Base-by-base conservation (phyloP, 2,329 filamentous ascomycete genomes). In the Pseudogymnoascus sp. region DNA sequence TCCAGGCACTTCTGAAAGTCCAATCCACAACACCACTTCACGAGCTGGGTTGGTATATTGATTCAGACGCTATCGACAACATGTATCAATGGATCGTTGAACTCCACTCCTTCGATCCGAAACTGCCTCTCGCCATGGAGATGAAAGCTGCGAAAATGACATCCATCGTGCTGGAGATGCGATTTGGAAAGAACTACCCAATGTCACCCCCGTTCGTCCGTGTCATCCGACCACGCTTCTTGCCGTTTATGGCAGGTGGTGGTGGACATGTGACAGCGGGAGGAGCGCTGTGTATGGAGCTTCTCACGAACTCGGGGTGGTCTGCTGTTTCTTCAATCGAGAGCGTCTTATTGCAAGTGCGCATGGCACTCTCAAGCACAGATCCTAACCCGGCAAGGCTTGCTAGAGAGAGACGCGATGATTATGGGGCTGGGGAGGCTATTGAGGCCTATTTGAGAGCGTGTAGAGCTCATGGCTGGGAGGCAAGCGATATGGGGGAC, bases 41-140 rank as follows among this genome's bases (percentile, higher is more conserved):
- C 62, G 82, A 88, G 62, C 79, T 95, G 0, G 92, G 92, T 14
- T 96, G 91, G 91, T 91, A 90, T 69, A 85, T 96, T 61, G 82
- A 95, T 68, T 78, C 80, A 57, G 74, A 77, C 8, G 76, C 78
- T 5, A 77, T 92, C 37, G 81, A 76, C 20, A 95, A 92, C 68
- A 79, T 91, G 64, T 96, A 94, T 69, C 91, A 95, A 69, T 96
- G 91, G 91, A 91, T 96, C 62, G 85, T 95, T 5, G 89, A 96
- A 71, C 77, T 97, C 1, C 92, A 96, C 71, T 90, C 87, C 43
- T 96, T 96, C 68, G 87, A 91, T 22, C 65, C 75, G 0, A 71
- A 75, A 1, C 78, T 94, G 0, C 89, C 88, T 0, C 77, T 97
- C 1, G 86, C 88, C 0, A 70, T 81, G 60, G 91, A 96, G 69